Conservation (phyloP, 1,284 basidiomycete genomes). For the Polyporus tsugae region DNA sequence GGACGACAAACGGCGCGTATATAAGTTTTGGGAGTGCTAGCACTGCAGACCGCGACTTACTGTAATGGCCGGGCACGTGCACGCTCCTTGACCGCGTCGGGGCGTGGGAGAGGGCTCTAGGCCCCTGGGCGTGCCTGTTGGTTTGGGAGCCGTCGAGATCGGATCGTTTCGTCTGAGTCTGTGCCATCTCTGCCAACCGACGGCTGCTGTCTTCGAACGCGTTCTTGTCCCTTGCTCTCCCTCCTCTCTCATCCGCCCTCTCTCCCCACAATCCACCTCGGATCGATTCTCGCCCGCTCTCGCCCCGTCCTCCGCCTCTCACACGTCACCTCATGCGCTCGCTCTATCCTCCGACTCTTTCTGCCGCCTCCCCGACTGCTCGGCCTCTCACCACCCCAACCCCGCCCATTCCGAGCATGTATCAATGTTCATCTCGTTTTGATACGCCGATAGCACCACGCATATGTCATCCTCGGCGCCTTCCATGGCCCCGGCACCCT, state of each 20-base stretch:
- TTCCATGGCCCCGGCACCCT: background rate
- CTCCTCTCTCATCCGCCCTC: background rate
- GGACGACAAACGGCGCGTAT: background rate
- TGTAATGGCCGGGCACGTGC: background rate
- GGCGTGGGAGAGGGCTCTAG: background rate
- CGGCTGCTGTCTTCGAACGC: background rate
- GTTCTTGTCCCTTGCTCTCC: background rate
- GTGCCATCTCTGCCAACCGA: background rate
- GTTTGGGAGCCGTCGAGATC: conserved; percentile 2
- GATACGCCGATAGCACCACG: background rate
- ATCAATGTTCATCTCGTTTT: background rate
- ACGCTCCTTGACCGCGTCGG: background rate
- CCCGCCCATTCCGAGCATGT: background rate
- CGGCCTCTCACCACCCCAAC: background rate
- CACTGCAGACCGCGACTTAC: conserved; percentile 9
- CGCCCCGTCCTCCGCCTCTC: background rate
- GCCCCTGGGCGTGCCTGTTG: background rate
- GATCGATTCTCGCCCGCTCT: background rate
- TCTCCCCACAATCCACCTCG: background rate
- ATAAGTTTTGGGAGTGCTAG: background rate
- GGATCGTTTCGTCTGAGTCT: background rate
- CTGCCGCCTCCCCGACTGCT: background rate
- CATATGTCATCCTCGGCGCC: background rate
- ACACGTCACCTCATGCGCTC: background rate
- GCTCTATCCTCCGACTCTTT: background rate